Evolutionary conservation across 805 yeast genomes (phyloP).

Genomic region (Candida ulmi): DNA sequence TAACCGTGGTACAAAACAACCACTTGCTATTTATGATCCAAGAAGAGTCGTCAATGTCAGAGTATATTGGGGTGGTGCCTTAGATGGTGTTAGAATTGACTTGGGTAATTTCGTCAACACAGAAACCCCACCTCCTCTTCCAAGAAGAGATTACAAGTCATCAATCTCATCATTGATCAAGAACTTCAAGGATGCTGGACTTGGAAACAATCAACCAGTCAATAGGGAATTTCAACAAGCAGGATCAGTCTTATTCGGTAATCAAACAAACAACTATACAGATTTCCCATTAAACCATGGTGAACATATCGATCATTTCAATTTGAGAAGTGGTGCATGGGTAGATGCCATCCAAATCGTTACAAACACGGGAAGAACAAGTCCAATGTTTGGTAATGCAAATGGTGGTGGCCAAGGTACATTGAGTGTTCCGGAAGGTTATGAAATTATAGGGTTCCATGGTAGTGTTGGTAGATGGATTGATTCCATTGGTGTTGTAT

Average conservation of each 20-base stretch:
- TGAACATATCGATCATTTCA: slow-evolving; percentile 56
- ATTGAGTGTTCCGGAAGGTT: slow-evolving; percentile 61
- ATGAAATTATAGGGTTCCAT: slow-evolving; percentile 57
- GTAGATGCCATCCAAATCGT: slow-evolving; percentile 78
- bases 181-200: slow-evolving; percentile 11
- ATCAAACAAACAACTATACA: slow-evolving; percentile 42
- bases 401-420: slow-evolving; percentile 61
- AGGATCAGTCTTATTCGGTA: slow-evolving; percentile 39
- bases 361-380: slow-evolving; percentile 49
- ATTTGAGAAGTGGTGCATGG: slow-evolving; percentile 79
- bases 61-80: slow-evolving; percentile 67
- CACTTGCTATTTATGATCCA: slow-evolving; percentile 31
- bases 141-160: slow-evolving; percentile 38
- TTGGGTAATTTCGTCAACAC: slow-evolving; percentile 10
- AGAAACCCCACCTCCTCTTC: slow-evolving; percentile 37
- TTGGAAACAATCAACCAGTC: slow-evolving; percentile 1
- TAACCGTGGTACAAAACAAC: slow-evolving; percentile 21
- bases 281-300: slow-evolving; percentile 52
- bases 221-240: not conserved
- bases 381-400: slow-evolving; percentile 59
- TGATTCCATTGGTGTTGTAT: slow-evolving; percentile 67
- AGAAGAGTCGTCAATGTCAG: slow-evolving; percentile 44
- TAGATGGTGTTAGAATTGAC: slow-evolving; percentile 72
- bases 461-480: slow-evolving; percentile 72
- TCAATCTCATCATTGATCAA: slow-evolving; percentile 23